Conservation (phyloP, 2,329 filamentous ascomycete species). For the Diplodia scrobiculata region DNA sequence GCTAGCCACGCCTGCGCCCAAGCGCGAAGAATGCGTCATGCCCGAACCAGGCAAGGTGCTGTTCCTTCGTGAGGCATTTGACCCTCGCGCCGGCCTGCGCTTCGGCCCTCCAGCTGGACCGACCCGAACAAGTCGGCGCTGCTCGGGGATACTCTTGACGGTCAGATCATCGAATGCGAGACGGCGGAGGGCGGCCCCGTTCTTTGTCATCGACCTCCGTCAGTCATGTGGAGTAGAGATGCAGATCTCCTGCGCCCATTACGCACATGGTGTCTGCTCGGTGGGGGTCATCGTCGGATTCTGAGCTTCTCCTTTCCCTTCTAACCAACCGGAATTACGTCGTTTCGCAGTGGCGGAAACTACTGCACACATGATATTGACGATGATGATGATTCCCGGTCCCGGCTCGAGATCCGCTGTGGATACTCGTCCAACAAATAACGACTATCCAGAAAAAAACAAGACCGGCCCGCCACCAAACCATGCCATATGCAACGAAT, state of each 20-base stretch:
- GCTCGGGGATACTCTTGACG: constrained; percentile 14
- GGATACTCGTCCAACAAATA: background rate
- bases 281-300: constrained; percentile 11
- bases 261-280: constrained; percentile 15
- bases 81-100: constrained; percentile 1
- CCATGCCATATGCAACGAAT: constrained; percentile 11
- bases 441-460: background rate
- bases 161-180: constrained; percentile 21
- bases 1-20: background rate
- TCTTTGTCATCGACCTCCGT: constrained; percentile 17
- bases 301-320: constrained; percentile 11
- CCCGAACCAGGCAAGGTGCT: constrained; percentile 8
- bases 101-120: constrained; percentile 17
- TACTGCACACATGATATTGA: background rate
- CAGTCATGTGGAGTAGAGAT: constrained; percentile 24
- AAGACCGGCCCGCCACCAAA: background rate
- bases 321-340: constrained; percentile 18
- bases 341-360: constrained; percentile 12
- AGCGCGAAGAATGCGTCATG: constrained; percentile 11
- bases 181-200: background rate
- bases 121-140: constrained; percentile 19
- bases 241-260: constrained; percentile 22
- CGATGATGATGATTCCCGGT: background rate
- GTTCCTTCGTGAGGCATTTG: constrained; percentile 18
- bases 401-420: background rate